Base-by-base conservation (phyloP, 257 asterid genomes). In the Prunella vulgaris region DNA sequence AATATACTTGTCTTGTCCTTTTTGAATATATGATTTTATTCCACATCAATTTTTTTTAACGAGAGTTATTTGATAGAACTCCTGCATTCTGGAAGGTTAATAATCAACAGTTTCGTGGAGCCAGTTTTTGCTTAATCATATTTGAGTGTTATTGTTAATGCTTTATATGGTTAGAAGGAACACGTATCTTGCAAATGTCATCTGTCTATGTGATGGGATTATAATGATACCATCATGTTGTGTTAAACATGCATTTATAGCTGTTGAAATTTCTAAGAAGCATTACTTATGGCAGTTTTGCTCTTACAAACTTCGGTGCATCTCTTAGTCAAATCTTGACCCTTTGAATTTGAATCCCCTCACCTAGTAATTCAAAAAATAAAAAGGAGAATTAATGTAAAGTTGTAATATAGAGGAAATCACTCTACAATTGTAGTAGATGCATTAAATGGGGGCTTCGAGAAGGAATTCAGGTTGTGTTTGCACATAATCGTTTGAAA, bases 51-150 rank as follows among this genome's bases (percentile, higher is more conserved):
- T 22, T 48, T 33, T 61, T 18, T 71, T 28, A 56, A 49, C 35
- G 12, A 53, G 42, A 15, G 22, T 32, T 27, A 63, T 18, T 56
- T 53, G 30, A 49, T 49, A 28, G 70, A 53, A 64, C n/a, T 17
- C 60, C 56, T 33, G 46, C 37, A 35, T 40, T 37, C 42, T 58
- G 67, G 27, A 68, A 68, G 44, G 51, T 18, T 53, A 51, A 30
- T 38, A 51, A 22, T 68, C 46, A 53, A 30, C 18, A n/a, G n/a
- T 68, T 5, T 33, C 35, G 32, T 25, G 51, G 64, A 71, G 24
- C 51, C 48, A 27, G 44, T 20, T 64, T 48, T 62, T 69, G 76
- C 53, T 69, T 42, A 42, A 42, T 42, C 49, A 42, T 42, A 6
- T 17, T 42, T 42, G 18, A 13, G 49, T 42, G 49, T 42, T 9